Conservation (phyloP, 768 basidiomycete genomes). For the Cyclocybe cylindracea region DNA sequence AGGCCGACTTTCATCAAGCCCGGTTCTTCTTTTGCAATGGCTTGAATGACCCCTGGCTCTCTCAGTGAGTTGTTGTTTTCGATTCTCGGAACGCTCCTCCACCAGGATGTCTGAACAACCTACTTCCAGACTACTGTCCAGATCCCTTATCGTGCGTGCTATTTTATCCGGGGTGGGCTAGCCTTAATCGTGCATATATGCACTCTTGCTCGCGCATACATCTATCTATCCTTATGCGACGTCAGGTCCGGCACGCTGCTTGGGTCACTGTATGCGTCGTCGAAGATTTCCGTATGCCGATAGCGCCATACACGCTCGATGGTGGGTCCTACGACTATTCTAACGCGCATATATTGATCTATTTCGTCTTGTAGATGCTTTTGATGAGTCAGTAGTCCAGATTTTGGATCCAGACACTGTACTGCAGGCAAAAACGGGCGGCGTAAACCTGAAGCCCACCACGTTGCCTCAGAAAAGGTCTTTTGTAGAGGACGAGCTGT, state of each 20-base stretch:
- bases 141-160: constrained; percentile 29
- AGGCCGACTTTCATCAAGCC: constrained; percentile 33
- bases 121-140: constrained; percentile 25
- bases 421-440: no score
- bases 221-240: not conserved
- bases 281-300: constrained; percentile 36
- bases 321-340: constrained; percentile 19
- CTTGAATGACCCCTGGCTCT: constrained; percentile 35
- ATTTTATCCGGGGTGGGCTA: not conserved
- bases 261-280: constrained; percentile 37
- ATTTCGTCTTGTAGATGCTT: constrained; percentile 12
- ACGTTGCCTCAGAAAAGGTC: constrained; percentile 5
- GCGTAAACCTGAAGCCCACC: no score
- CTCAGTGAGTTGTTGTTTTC: constrained; percentile 27
- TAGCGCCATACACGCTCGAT: constrained; percentile 37
- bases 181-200: constrained; percentile 3
- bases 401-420: not conserved
- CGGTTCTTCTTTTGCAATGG: constrained; percentile 39
- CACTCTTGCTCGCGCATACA: not conserved
- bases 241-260: constrained; percentile 36
- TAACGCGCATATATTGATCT: constrained; percentile 18
- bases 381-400: constrained; percentile 17
- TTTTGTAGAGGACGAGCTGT: not conserved
- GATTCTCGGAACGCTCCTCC: not conserved
- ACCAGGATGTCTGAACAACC: not conserved